These are phyloP conservation scores for Russula compacta DNA, from an alignment of 768 basidiomycete genomes.

Conservation along the genomic window DNA sequence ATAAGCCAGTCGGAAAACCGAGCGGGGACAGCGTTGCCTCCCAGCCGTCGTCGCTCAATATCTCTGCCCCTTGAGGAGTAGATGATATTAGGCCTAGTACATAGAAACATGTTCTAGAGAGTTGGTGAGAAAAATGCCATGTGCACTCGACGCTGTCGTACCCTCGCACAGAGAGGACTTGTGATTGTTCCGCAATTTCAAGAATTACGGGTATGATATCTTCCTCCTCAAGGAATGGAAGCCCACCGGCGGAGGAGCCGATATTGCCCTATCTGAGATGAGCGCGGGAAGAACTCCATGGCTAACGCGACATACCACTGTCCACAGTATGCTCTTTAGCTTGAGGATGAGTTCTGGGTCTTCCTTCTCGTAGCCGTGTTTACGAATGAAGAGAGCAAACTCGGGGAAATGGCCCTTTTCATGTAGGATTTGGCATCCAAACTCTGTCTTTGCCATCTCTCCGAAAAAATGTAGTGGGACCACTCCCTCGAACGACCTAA, in stretches of 20 bases:
- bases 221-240: constrained; percentile 94
- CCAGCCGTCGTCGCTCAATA: constrained; percentile 90
- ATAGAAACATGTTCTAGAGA: constrained; percentile 87
- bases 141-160: constrained; percentile 30
- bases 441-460: constrained; percentile 93
- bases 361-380: constrained; percentile 75
- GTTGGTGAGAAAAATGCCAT: background rate
- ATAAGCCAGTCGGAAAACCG: constrained; percentile 82
- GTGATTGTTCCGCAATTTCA: constrained; percentile 84
- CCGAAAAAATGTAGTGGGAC: constrained; percentile 97
- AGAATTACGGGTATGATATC: constrained; percentile 86
- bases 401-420: constrained; percentile 88
- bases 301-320: constrained; percentile 48
- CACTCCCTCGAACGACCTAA: constrained; percentile 71
- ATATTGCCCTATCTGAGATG: constrained; percentile 69
- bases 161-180: constrained; percentile 89
- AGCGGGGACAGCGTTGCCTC: constrained; percentile 82
- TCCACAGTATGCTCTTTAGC: constrained; percentile 94
- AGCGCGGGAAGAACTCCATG: background rate
- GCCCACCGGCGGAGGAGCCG: constrained; percentile 79
- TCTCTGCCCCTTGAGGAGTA: constrained; percentile 86
- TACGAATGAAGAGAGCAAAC: constrained; percentile 83
- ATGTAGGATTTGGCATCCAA: constrained; percentile 84
- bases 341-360: constrained; percentile 81
- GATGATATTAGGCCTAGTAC: constrained; percentile 89